Evolutionary conservation across 202 grass and related monocot genomes (phyloP), one percentile per base, ranked within the genome.

Genomic region (Panicum hallii): DNA sequence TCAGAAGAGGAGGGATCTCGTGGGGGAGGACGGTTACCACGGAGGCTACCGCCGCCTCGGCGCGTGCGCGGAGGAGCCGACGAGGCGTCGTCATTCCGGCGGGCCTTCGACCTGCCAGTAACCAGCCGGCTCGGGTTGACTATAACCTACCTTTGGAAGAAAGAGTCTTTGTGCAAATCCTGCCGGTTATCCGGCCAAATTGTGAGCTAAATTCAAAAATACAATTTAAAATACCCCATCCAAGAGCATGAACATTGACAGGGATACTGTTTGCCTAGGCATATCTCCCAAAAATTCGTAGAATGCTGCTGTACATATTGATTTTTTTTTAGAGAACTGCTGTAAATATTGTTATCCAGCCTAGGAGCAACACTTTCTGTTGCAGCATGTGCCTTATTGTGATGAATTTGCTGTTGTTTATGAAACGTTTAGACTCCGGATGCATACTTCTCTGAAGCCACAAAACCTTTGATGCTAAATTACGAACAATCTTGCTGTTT

Each of bases 1-100:
- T 91, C 10, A 92, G 70, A 50, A 97, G 75, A 50, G 92, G 53
- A 11, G 79, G 17, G 43, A 97, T 84, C 84, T 94, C 94, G 84
- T 93, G 90, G 26, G 90, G 94, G 44, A 63, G 92, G 47, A 94
- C 92, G 66, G 44, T 23, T 13, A 97, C 94, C 38, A 97, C 40
- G 1, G 86, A 54, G 26, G 88, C 75, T 75, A 91, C 85, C 23
- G 84, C 82, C 47, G 90, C 88, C 75, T 91, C 92, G 42, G 52
- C 69, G 40, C 82, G 82, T 36, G 87, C 76, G 56, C 75, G 86
- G 63, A 93, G 81, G 63, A 87, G 69, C 48, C 87, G 53, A 5
- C 40, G 75, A 6, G 49, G 15, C 83, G 74, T 54, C 81, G 56
- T 41, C 81, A 74, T 73, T 52, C 44, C 28, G 19, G 23, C 53